Evolutionary conservation across 306 rosid genomes (phyloP), one percentile per base, ranked within the genome.

Genomic region (Lablab purpureus): DNA sequence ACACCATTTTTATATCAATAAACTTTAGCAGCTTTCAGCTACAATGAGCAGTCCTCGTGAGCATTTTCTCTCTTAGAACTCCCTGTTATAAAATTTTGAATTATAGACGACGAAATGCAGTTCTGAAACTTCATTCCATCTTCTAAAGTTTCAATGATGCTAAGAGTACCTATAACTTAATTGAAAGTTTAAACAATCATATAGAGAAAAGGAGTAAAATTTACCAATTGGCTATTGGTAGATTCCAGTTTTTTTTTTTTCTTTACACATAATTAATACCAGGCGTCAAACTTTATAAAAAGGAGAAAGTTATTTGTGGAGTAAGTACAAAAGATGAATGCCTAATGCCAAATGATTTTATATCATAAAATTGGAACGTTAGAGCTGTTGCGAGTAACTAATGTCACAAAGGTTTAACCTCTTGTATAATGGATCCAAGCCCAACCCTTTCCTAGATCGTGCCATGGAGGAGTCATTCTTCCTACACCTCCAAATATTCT

Each of bases 11-110:
- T 13, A 41, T 40, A 18, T 66, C 4, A 18, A 66, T n/a, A 34
- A n/a, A 63, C 47, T 32, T 63, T 63, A 17, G 47, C 23, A 62
- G 43, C 47, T 34, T 63, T 63, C 46, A 63, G 45, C 46, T 63
- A 32, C 69, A 8, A 15, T 63, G 23, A 63, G 34, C 2, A 13
- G 15, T 13, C 12, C 41, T 30, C 22, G 6, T 6, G 67, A 14
- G 43, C n/a, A 62, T 28, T 62, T 28, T 7, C 43, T 30, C 66
- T 27, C 19, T n/a, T 34, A n/a, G 46, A 63, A 8, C 15, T 7
- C 23, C 40, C 2, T 5, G 8, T 5, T 62, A 28, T 32, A 22
- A 17, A 32, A 46, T 34, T 32, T 17, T n/a, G 15, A 22, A 43
- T 28, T 43, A 43, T 23, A 67, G 73, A 67, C 6, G 34, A 43